phyloP scores from a whole-genome alignment of 441 rosid genomes.

The Arabidopsis hybrid region DNA sequence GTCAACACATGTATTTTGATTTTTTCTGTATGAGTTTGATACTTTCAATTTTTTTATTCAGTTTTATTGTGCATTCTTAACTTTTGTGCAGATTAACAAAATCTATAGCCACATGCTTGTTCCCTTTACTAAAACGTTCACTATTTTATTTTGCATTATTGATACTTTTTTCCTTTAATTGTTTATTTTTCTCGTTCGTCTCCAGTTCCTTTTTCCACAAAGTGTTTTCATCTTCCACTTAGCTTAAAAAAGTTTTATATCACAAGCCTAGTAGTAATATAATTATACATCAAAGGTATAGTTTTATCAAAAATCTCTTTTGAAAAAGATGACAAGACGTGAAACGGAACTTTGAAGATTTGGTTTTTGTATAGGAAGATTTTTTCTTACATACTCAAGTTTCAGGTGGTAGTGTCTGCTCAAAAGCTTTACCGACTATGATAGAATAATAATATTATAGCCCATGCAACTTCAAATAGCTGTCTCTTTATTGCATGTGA shows the following conservation, averaged over 20 bases:
- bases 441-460: conserved; percentile 6
- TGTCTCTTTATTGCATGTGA: conserved; percentile 30
- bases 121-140: conserved; percentile 30
- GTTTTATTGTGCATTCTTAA: not conserved
- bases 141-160: conserved; percentile 38
- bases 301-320: conserved; percentile 21
- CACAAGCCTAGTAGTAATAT: conserved; percentile 31
- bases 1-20: not conserved
- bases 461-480: conserved; percentile 22
- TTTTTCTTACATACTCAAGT: conserved; percentile 24
- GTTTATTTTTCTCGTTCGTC: conserved; percentile 4
- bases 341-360: conserved; percentile 42
- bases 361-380: conserved; percentile 27
- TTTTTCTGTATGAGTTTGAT: not conserved
- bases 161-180: conserved; percentile 25
- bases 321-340: conserved; percentile 42
- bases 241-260: conserved; percentile 19
- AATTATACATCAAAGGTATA: conserved; percentile 23
- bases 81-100: conserved; percentile 31
- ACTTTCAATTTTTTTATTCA: not conserved
- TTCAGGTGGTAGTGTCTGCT: conserved; percentile 31
- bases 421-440: conserved; percentile 21
- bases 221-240: conserved; percentile 42
- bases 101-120: conserved; percentile 37
- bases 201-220: conserved; percentile 22